Percentiles rank a stretch among this genome's conserved stretches.
These are phyloP conservation scores for Paracoccidioides brasiliensis DNA, from an alignment of 2,329 filamentous ascomycete species.

Conservation along the genomic window DNA sequence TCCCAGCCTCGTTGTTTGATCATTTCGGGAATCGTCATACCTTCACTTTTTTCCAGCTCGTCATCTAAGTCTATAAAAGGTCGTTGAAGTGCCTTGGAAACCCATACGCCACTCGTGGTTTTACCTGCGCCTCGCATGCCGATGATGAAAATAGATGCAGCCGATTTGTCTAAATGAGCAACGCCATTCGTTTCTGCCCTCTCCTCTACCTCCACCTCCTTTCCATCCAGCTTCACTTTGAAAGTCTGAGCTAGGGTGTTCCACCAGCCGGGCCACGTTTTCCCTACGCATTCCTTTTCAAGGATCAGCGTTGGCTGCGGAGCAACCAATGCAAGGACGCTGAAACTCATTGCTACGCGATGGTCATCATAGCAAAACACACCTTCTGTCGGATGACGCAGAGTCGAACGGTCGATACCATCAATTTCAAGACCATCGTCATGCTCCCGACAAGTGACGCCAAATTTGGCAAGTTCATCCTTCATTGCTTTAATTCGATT, in stretches of 20 bases:
- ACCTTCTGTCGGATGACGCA: constrained; percentile 47
- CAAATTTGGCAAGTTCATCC: constrained; percentile 86
- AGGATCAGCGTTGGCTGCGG: constrained; percentile 62
- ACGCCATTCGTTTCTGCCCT: constrained; percentile 26
- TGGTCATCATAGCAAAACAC: constrained; percentile 96
- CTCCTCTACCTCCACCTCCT: constrained; percentile 47
- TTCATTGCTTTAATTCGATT: constrained; percentile 95
- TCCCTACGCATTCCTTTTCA: constrained; percentile 85
- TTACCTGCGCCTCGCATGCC: constrained; percentile 97
- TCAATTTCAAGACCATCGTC: constrained; percentile 78
- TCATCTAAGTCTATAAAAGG: constrained; percentile 77
- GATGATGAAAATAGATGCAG: constrained; percentile 75
- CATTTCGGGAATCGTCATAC: constrained; percentile 72
- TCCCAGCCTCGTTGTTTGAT: constrained; percentile 73
- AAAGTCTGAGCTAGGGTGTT: constrained; percentile 72
- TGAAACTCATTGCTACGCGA: constrained; percentile 96
- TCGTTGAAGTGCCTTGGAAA: constrained; percentile 59
- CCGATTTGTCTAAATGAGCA: constrained; percentile 27
- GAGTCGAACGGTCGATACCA: constrained; percentile 39
- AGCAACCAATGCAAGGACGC: constrained; percentile 64
- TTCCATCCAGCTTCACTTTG: constrained; percentile 60
- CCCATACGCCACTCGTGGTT: constrained; percentile 82
- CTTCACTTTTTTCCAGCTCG: constrained; percentile 63
- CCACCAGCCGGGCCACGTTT: constrained; percentile 99
- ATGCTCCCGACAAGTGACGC: constrained; percentile 70